Conservation (phyloP, 495 filamentous ascomycete genomes). For the Podospora australis region DNA sequence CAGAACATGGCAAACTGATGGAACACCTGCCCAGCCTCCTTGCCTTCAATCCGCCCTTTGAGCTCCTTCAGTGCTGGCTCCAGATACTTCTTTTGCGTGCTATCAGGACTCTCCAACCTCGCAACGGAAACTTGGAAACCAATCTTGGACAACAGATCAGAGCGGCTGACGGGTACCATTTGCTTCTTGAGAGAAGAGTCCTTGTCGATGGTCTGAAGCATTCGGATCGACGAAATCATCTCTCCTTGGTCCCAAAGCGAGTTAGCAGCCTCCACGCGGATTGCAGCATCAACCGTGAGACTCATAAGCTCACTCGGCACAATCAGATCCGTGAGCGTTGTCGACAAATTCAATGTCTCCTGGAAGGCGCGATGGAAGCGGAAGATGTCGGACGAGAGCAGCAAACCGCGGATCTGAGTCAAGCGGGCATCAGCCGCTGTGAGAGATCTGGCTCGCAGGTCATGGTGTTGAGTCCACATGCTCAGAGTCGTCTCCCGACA, state of each 20-base stretch:
- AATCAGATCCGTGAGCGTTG: slow-evolving; percentile 70
- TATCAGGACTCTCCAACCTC: slow-evolving; percentile 84
- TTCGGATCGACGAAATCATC: slow-evolving; percentile 80
- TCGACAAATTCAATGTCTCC: slow-evolving; percentile 76
- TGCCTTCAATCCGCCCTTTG: slow-evolving; percentile 57
- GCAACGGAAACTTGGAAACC: slow-evolving; percentile 87
- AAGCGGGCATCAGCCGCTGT: slow-evolving; percentile 56
- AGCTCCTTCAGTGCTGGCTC: slow-evolving; percentile 76
- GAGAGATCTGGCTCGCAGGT: slow-evolving; percentile 55
- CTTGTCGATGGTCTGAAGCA: slow-evolving; percentile 68
- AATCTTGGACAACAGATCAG: slow-evolving; percentile 78
- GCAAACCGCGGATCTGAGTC: slow-evolving; percentile 64
- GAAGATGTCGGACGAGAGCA: slow-evolving; percentile 66
- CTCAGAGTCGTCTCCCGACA: slow-evolving; percentile 78
- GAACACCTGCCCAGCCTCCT: slow-evolving; percentile 79
- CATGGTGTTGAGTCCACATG: slow-evolving; percentile 60
- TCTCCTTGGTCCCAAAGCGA: slow-evolving; percentile 95
- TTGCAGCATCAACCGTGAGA: slow-evolving; percentile 66
- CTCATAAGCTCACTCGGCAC: slow-evolving; percentile 57
- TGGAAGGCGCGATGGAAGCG: slow-evolving; percentile 74
- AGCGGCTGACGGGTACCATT: slow-evolving; percentile 63
- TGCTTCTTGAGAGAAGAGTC: slow-evolving; percentile 60
- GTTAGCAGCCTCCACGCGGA: slow-evolving; percentile 72
- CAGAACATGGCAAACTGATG: slow-evolving; percentile 94
- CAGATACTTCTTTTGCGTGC: slow-evolving; percentile 78